Conservation (phyloP, 805 yeast species). For the Suhomyces prunicola region DNA sequence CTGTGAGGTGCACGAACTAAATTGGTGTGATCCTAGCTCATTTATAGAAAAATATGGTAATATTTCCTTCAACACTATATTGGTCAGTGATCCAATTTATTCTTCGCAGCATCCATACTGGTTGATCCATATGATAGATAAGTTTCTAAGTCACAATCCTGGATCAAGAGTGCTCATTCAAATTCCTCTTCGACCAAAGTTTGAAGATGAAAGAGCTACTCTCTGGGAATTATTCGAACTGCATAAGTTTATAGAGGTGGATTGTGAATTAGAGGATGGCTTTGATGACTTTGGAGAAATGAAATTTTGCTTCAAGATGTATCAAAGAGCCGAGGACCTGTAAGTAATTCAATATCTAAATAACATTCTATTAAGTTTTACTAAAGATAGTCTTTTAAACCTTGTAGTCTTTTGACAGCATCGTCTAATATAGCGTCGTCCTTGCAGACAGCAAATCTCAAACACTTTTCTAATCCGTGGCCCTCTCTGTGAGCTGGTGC, state of each 20-base stretch:
- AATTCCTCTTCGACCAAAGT: slow-evolving; percentile 69
- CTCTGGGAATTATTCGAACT: slow-evolving; percentile 55
- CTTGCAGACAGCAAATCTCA: slow-evolving; percentile 96
- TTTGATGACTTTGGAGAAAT: slow-evolving; percentile 83
- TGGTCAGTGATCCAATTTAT: slow-evolving; percentile 87
- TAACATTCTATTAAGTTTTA: background rate
- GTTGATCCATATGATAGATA: slow-evolving; percentile 58
- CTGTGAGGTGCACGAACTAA: slow-evolving; percentile 52
- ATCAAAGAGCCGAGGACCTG: background rate
- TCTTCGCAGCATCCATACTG: slow-evolving; percentile 76
- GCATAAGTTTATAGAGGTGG: slow-evolving; percentile 30
- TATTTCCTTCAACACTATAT: slow-evolving; percentile 51
- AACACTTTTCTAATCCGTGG: slow-evolving; percentile 72
- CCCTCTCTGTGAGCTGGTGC: slow-evolving; percentile 58
- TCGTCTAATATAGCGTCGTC: slow-evolving; percentile 76
- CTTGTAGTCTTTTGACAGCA: slow-evolving; percentile 73
- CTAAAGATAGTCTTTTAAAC: slow-evolving; percentile 58
- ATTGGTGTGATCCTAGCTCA: slow-evolving; percentile 69
- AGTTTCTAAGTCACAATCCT: slow-evolving; percentile 35
- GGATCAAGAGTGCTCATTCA: slow-evolving; percentile 59
- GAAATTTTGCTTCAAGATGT: slow-evolving; percentile 48
- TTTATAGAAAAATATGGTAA: slow-evolving; percentile 26
- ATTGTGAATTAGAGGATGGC: slow-evolving; percentile 55
- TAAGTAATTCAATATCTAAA: background rate
- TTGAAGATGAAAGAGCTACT: slow-evolving; percentile 57